Evolutionary conservation across 1,139 yeast species (phyloP).

Genomic region (Yamadazyma atlantica): DNA sequence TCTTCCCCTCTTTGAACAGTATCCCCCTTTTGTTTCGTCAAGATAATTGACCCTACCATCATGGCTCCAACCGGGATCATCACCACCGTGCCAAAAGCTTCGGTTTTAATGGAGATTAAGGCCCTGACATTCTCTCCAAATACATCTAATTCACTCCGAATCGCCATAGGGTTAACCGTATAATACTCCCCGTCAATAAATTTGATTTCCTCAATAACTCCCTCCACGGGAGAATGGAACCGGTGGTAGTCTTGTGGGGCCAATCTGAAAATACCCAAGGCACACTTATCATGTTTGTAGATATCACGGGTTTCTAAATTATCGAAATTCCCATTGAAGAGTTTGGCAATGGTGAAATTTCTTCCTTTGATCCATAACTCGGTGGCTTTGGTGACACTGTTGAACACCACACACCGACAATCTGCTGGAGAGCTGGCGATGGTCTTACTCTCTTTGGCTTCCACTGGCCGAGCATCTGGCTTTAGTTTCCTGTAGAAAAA

Average conservation of each 20-base stretch:
- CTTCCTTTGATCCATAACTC: slow-evolving; percentile 89
- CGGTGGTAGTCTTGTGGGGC: slow-evolving; percentile 98
- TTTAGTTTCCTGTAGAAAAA: slow-evolving; percentile 81
- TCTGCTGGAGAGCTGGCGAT: slow-evolving; percentile 85
- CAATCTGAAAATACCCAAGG: slow-evolving; percentile 76
- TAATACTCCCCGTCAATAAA: slow-evolving; percentile 86
- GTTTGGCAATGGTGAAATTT: slow-evolving; percentile 65
- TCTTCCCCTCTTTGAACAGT: slow-evolving; percentile 70
- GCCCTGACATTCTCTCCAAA: slow-evolving; percentile 89
- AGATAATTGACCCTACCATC: slow-evolving; percentile 94
- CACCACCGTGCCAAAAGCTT: slow-evolving; percentile 71
- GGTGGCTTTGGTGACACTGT: slow-evolving; percentile 62
- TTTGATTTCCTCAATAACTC: slow-evolving; percentile 62
- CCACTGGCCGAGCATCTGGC: slow-evolving; percentile 69
- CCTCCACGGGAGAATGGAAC: slow-evolving; percentile 86
- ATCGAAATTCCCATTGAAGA: slow-evolving; percentile 60
- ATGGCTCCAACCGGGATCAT: slow-evolving; percentile 92
- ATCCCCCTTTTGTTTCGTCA: slow-evolving; percentile 67
- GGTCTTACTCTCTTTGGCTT: slow-evolving; percentile 47
- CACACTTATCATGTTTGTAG: slow-evolving; percentile 42
- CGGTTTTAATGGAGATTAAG: slow-evolving; percentile 71
- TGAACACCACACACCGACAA: slow-evolving; percentile 76
- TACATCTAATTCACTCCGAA: slow-evolving; percentile 83
- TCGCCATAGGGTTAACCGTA: slow-evolving; percentile 97
- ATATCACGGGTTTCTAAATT: slow-evolving; percentile 46